Base-by-base conservation (phyloP, 352 stramenopile genomes). In the Thalassiosira livingstoniorum region DNA sequence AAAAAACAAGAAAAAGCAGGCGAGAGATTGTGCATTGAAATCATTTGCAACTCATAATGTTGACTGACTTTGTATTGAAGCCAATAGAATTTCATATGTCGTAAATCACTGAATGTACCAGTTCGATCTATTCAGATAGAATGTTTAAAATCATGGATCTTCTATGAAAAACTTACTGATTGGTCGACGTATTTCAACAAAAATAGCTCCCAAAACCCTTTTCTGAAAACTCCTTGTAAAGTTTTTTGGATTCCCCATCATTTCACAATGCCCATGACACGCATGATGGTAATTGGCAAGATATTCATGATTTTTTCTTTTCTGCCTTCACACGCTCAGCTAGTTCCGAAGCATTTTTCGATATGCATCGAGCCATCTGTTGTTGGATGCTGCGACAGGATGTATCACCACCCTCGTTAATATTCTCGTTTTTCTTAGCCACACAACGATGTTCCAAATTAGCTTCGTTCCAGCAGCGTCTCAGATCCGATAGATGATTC, bases 1-100 rank as follows among this genome's bases (percentile, higher is more conserved):
- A 63, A 86, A 76, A 35, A 86, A 82, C 27, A 86, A 86, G 53
- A 82, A 82, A 35, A 86, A 86, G 67, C 79, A 86, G 47, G 66
- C 34, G 29, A 75, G 71, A 58, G 78, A 86, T 35, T 53, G 65
- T 23, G 64, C 73, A 39, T 54, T 86, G 23, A 60, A 35, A 11
- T 29, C 34, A 37, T 85, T 72, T 76, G 62, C 61, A 25, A 29
- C 47, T 15, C 47, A n/a, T 58, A 15, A 58, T 25, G 21, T n/a
- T 23, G 27, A 29, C 27, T 58, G 47, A 58, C 4, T n/a, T n/a
- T n/a, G n/a, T n/a, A n/a, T n/a, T n/a, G n/a, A n/a, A n/a, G n/a
- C n/a, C n/a, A n/a, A n/a, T n/a, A n/a, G n/a, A n/a, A n/a, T n/a
- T n/a, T n/a, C n/a, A n/a, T n/a, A n/a, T n/a, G n/a, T n/a, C n/a